These are phyloP conservation scores for Aspergillus calidoustus DNA, from an alignment of 2,329 filamentous ascomycete genomes.

Conservation along the genomic window DNA sequence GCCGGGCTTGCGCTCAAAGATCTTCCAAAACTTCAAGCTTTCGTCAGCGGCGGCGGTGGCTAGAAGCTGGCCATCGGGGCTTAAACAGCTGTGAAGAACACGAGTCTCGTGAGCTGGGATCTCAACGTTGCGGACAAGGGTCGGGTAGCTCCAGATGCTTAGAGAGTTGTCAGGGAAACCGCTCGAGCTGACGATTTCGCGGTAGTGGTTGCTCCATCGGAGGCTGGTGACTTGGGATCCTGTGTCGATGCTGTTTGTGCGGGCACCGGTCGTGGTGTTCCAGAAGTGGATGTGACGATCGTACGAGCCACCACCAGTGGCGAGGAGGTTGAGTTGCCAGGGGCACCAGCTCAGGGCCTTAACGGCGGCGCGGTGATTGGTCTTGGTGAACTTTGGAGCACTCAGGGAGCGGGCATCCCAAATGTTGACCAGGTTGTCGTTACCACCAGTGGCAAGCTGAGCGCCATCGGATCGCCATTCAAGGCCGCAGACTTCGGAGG, in stretches of 20 bases:
- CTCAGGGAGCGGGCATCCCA: slow-evolving; percentile 95
- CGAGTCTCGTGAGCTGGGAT: slow-evolving; percentile 97
- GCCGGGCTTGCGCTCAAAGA: slow-evolving; percentile 98
- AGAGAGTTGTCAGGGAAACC: slow-evolving; percentile 99
- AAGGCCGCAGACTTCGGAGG: slow-evolving; percentile 94
- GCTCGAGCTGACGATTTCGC: slow-evolving; percentile 95
- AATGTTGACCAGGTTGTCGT: slow-evolving; percentile 98
- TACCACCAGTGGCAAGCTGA: slow-evolving; percentile 95
- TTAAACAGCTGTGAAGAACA: slow-evolving; percentile 94
- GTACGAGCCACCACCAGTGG: slow-evolving; percentile 93
- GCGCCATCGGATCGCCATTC: slow-evolving; percentile 97
- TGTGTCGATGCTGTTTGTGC: slow-evolving; percentile 98
- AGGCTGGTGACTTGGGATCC: slow-evolving; percentile 96
- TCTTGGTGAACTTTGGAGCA: slow-evolving; percentile 98
- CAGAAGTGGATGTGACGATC: slow-evolving; percentile 99
- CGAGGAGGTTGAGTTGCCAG: slow-evolving; percentile 96
- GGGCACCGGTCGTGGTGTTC: slow-evolving; percentile 97
- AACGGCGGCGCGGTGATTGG: slow-evolving; percentile 98
- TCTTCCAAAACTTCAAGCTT: slow-evolving; percentile 99
- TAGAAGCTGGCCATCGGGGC: slow-evolving; percentile 96
- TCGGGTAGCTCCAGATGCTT: slow-evolving; percentile 99
- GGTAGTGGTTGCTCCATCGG: slow-evolving; percentile 95
- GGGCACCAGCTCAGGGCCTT: slow-evolving; percentile 99
- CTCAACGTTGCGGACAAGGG: slow-evolving; percentile 94
- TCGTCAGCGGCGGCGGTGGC: slow-evolving; percentile 96